Conservation (phyloP, 2,329 filamentous ascomycete species). For the Plenodomus tracheiphilus region DNA sequence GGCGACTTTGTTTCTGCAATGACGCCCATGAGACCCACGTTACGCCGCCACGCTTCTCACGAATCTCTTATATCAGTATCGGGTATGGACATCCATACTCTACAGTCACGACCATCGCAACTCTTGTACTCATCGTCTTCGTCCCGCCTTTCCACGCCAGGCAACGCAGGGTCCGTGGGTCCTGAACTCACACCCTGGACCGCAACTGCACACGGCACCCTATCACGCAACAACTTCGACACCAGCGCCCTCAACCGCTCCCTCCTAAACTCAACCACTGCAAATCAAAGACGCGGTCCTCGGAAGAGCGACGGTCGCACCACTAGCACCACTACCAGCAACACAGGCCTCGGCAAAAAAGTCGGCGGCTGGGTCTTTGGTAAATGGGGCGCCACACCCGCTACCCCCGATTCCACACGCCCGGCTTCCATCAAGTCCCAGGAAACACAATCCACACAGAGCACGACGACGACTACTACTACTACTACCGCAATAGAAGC, state of each 20-base stretch:
- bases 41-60: conserved; percentile 74
- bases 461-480: conserved; percentile 11
- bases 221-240: conserved; percentile 53
- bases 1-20: conserved; percentile 38
- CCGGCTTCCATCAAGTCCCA: conserved; percentile 23
- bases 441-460: conserved; percentile 23
- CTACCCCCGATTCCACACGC: conserved; percentile 20
- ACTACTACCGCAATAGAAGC: conserved; percentile 1
- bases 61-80: conserved; percentile 87
- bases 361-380: conserved; percentile 69
- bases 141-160: conserved; percentile 53
- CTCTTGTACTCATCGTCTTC: conserved; percentile 60
- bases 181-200: conserved; percentile 51
- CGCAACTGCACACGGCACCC: conserved; percentile 53
- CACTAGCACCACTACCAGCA: conserved; percentile 23
- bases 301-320: conserved; percentile 19
- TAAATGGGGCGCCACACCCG: conserved; percentile 62
- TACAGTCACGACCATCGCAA: conserved; percentile 75
- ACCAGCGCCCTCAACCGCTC: conserved; percentile 62
- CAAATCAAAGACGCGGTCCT: conserved; percentile 29
- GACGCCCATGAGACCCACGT: conserved; percentile 42
- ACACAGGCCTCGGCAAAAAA: conserved; percentile 52
- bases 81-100: conserved; percentile 86
- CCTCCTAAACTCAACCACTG: conserved; percentile 37
- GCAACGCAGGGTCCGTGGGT: conserved; percentile 47